Percentiles rank a stretch among this genome's conserved stretches.
Evolutionary conservation across 2,329 filamentous ascomycete species (phyloP).

Genomic region (Niveomyces coronatus): DNA sequence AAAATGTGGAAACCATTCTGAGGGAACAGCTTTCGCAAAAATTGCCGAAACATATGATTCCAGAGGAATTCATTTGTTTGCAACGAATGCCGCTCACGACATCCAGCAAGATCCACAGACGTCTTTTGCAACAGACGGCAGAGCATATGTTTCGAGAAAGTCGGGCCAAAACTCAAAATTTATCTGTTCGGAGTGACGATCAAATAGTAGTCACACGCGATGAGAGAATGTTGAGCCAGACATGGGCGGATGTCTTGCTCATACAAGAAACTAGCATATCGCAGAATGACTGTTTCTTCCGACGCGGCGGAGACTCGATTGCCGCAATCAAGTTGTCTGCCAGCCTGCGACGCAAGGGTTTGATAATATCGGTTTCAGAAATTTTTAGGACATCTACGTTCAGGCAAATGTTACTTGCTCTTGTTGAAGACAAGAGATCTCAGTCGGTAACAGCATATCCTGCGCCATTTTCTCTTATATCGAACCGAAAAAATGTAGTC

Average conservation of each 20-base stretch:
- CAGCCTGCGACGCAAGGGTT: background rate
- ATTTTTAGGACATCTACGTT: background rate
- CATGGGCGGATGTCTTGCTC: background rate
- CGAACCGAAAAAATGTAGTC: background rate
- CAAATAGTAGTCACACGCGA: background rate
- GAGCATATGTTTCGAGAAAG: background rate
- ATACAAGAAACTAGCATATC: background rate
- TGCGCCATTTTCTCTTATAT: background rate
- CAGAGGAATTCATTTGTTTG: constrained; percentile 3
- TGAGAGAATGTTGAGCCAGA: background rate
- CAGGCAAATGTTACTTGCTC: background rate
- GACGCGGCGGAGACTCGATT: constrained; percentile 3
- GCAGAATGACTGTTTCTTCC: constrained; percentile 2
- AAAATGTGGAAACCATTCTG: background rate
- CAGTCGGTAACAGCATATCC: background rate
- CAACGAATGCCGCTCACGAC: constrained; percentile 5
- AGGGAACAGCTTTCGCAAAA: background rate
- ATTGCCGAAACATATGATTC: constrained; percentile 2
- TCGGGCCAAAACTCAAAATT: background rate
- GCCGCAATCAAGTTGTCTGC: background rate
- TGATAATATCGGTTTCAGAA: constrained; percentile 1
- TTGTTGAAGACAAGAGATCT: background rate
- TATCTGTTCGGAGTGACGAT: background rate
- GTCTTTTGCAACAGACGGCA: background rate
- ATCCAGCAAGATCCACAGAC: constrained; percentile 2